These are phyloP conservation scores for Neurospora sp. DNA, from an alignment of 495 filamentous ascomycete genomes.

Conservation along the genomic window DNA sequence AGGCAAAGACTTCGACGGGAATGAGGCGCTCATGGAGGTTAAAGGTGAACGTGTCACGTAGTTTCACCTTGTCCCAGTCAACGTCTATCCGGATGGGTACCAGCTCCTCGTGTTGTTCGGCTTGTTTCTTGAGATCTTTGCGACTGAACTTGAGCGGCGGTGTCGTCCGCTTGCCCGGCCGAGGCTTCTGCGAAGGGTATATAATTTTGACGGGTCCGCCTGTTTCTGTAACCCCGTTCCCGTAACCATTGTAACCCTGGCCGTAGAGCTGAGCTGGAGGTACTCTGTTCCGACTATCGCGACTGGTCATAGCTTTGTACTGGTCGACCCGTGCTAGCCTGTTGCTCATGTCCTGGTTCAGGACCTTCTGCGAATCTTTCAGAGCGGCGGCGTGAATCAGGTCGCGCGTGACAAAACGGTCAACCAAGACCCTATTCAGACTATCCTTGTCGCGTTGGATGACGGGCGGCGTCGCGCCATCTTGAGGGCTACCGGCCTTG, in stretches of 20 bases:
- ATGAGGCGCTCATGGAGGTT: slow-evolving; percentile 88
- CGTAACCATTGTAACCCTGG: slow-evolving; percentile 79
- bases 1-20: slow-evolving; percentile 67
- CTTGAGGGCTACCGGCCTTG: slow-evolving; percentile 19
- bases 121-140: slow-evolving; percentile 72
- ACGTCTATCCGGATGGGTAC: slow-evolving; percentile 88
- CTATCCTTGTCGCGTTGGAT: slow-evolving; percentile 35
- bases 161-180: slow-evolving; percentile 64
- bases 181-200: slow-evolving; percentile 64
- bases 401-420: slow-evolving; percentile 73
- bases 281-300: slow-evolving; percentile 25
- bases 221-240: slow-evolving; percentile 71
- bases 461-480: slow-evolving; percentile 14
- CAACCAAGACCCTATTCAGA: slow-evolving; percentile 51
- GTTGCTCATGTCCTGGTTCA: slow-evolving; percentile 30
- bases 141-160: slow-evolving; percentile 58
- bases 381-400: slow-evolving; percentile 56
- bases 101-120: slow-evolving; percentile 80
- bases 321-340: slow-evolving; percentile 31
- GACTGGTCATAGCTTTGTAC: slow-evolving; percentile 35
- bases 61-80: slow-evolving; percentile 89
- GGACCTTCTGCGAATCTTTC: slow-evolving; percentile 32
- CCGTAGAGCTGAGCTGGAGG: slow-evolving; percentile 47
- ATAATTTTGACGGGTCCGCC: slow-evolving; percentile 44
- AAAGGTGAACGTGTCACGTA: slow-evolving; percentile 97